These are phyloP conservation scores for Nicotiana tomentosiformis DNA, from an alignment of 257 asterid genomes.

Conservation along the genomic window DNA sequence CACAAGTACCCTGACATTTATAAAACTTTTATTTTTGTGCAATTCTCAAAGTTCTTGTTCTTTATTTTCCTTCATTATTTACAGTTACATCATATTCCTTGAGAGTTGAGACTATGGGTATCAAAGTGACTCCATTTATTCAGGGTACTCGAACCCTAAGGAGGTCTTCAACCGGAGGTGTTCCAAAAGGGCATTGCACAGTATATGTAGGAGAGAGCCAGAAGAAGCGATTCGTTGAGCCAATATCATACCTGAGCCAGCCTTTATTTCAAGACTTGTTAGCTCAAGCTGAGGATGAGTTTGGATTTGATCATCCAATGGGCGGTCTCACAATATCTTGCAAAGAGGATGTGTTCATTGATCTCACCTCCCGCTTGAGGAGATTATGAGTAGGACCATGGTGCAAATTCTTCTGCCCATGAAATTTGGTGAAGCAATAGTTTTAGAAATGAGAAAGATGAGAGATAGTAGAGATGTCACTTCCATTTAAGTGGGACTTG, in stretches of 20 bases:
- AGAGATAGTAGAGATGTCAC: background rate
- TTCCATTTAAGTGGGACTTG: background rate
- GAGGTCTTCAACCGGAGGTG: background rate
- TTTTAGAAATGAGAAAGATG: background rate
- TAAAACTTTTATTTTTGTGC: background rate
- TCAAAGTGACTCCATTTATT: constrained; percentile 6
- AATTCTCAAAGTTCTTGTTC: background rate
- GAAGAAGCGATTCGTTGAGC: background rate
- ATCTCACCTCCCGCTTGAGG: background rate
- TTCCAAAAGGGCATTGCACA: background rate
- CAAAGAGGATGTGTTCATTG: background rate
- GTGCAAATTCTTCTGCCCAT: background rate
- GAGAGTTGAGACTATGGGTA: background rate
- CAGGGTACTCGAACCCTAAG: background rate
- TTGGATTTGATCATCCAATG: background rate
- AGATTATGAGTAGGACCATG: background rate
- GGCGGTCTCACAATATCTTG: background rate
- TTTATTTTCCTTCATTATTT: background rate
- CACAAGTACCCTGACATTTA: background rate
- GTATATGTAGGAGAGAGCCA: background rate
- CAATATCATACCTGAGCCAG: background rate
- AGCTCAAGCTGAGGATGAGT: constrained; percentile 1
- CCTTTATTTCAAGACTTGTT: background rate
- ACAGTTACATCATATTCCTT: background rate
- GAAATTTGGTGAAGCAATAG: background rate